phyloP scores from a whole-genome alignment of 2,329 filamentous ascomycete species.

The Colletotrichum navitas region DNA sequence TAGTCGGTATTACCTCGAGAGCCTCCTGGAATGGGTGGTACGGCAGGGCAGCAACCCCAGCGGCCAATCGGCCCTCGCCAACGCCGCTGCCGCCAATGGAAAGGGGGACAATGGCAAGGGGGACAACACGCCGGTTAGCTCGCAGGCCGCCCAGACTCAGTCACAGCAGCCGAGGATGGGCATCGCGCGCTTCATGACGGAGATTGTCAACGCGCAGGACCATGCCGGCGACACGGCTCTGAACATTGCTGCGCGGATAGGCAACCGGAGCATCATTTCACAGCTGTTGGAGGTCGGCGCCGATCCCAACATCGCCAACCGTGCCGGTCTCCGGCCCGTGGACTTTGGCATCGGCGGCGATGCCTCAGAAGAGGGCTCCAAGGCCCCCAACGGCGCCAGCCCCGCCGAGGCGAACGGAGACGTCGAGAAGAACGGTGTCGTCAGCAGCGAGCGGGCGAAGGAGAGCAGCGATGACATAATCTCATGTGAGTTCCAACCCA shows the following conservation, averaged over 20 bases:
- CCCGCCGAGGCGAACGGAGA: slow-evolving; percentile 53
- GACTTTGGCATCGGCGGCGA: slow-evolving; percentile 93
- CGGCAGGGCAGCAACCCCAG: slow-evolving; percentile 79
- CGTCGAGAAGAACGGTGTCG: slow-evolving; percentile 58
- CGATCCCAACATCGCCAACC: slow-evolving; percentile 91
- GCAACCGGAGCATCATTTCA: slow-evolving; percentile 95
- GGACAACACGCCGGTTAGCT: slow-evolving; percentile 54
- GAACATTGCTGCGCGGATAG: slow-evolving; percentile 92
- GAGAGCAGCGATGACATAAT: slow-evolving; percentile 86
- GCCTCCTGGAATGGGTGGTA: slow-evolving; percentile 92
- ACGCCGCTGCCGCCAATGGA: slow-evolving; percentile 46
- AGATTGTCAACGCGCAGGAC: slow-evolving; percentile 96
- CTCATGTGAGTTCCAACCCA: slow-evolving; percentile 69
- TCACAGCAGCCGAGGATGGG: slow-evolving; percentile 75
- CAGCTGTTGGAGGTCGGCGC: slow-evolving; percentile 95
- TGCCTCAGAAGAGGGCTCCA: slow-evolving; percentile 53
- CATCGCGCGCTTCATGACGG: slow-evolving; percentile 92
- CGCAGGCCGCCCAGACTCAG: slow-evolving; percentile 50
- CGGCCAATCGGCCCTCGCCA: slow-evolving; percentile 57
- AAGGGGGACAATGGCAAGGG: slow-evolving; percentile 47
- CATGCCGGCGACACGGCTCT: slow-evolving; percentile 94
- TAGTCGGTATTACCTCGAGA: slow-evolving; percentile 96
- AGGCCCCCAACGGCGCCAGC: slow-evolving; percentile 1
- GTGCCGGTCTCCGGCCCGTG: slow-evolving; percentile 87
- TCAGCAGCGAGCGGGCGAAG: slow-evolving; percentile 68